These are phyloP conservation scores for Castanopsis chinensis DNA, from an alignment of 306 rosid species.

Conservation along the genomic window DNA sequence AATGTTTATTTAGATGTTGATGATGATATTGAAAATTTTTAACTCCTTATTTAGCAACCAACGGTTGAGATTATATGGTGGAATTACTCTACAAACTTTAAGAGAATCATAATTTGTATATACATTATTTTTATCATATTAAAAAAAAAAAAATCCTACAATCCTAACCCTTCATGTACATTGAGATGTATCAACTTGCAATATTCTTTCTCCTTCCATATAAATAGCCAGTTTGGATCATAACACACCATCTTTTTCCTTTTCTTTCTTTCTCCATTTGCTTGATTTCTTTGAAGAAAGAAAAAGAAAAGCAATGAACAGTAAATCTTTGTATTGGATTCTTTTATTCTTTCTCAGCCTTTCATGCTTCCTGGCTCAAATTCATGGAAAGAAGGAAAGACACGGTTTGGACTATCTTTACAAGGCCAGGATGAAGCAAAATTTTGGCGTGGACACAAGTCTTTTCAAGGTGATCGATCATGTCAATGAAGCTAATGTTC, in stretches of 20 bases:
- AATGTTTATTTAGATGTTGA: no score
- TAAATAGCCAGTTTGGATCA: neutral
- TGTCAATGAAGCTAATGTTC: slow-evolving; percentile 4
- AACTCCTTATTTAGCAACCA: no score
- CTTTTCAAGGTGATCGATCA: slow-evolving; percentile 34
- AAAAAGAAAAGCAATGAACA: slow-evolving; percentile 8
- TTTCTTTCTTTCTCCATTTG: neutral
- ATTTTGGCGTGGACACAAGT: slow-evolving; percentile 32
- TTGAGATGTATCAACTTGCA: no score
- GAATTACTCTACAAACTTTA: no score
- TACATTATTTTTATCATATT: no score
- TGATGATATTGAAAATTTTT: no score
- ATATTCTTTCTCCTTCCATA: neutral
- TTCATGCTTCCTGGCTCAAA: slow-evolving; percentile 31
- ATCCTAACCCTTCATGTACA: no score
- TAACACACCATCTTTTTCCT: neutral
- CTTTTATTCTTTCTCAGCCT: slow-evolving; percentile 9
- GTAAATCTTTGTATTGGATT: slow-evolving; percentile 3
- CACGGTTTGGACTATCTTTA: slow-evolving; percentile 32
- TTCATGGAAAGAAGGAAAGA: slow-evolving; percentile 47
- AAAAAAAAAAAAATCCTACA: no score
- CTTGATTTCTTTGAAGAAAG: neutral
- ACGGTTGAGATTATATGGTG: no score
- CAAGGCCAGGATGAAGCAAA: slow-evolving; percentile 28
- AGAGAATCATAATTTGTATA: no score